These are phyloP conservation scores for Leishmania guyanensis DNA, from an alignment of 208 protist genomes.

Conservation along the genomic window DNA sequence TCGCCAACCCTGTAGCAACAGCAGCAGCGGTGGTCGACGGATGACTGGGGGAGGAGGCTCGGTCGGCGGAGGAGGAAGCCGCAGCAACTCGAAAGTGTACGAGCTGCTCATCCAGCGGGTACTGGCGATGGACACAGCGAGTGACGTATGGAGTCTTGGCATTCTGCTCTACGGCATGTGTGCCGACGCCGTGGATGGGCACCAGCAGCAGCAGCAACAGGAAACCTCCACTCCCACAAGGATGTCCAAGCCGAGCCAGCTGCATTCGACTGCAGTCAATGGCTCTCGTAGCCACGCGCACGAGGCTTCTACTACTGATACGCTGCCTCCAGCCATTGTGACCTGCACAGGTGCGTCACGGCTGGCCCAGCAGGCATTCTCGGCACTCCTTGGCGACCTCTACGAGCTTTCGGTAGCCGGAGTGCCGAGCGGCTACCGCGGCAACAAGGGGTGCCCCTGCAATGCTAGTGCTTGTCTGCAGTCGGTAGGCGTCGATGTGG, in stretches of 20 bases:
- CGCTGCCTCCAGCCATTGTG: not conserved
- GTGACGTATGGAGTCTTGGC: slow-evolving; percentile 37
- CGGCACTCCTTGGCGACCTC: slow-evolving; percentile 28
- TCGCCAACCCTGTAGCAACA: not conserved
- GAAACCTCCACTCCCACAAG: not conserved
- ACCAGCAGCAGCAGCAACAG: slow-evolving; percentile 1
- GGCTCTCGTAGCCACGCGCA: not conserved
- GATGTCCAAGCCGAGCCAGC: not conserved
- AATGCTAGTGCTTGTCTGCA: not conserved
- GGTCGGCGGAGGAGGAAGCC: not conserved
- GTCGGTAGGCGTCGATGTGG: not conserved
- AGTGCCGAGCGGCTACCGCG: not conserved
- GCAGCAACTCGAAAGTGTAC: slow-evolving; percentile 25
- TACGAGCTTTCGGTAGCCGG: slow-evolving; percentile 7
- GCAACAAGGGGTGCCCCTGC: not conserved
- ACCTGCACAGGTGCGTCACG: slow-evolving; percentile 5
- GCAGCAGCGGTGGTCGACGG: slow-evolving; percentile 4
- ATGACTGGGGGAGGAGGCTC: slow-evolving; percentile 2
- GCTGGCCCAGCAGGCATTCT: slow-evolving; percentile 24
- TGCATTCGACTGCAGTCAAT: not conserved
- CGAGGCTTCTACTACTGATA: not conserved
- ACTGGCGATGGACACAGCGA: slow-evolving; percentile 29
- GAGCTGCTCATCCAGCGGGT: slow-evolving; percentile 29
- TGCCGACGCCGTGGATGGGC: slow-evolving; percentile 7
- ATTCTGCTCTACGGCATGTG: slow-evolving; percentile 35